phyloP scores from a whole-genome alignment of 2,329 filamentous ascomycete genomes.

The Fusarium chlamydosporum region DNA sequence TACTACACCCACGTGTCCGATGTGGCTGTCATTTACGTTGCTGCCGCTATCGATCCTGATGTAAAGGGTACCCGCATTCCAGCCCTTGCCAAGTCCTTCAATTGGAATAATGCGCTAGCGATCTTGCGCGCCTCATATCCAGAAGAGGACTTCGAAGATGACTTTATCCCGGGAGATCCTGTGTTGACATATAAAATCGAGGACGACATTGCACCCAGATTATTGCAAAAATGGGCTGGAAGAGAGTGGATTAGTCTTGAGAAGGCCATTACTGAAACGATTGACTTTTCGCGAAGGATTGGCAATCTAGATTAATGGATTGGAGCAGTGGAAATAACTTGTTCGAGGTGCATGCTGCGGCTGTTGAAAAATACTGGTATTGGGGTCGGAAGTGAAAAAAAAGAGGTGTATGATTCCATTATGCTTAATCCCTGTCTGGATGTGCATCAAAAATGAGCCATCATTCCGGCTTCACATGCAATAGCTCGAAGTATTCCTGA shows the following conservation, averaged over 20 bases:
- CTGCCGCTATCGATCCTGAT: conserved; percentile 34
- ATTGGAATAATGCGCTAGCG: conserved; percentile 38
- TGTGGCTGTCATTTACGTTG: conserved; percentile 36
- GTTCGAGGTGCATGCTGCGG: too few species aligned
- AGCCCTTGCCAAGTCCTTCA: conserved; percentile 22
- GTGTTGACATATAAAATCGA: conserved; percentile 33
- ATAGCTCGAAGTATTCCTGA: too few species aligned
- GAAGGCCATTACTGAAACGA: conserved; percentile 19
- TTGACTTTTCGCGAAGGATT: conserved; percentile 21
- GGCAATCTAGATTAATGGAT: conserved; percentile 12
- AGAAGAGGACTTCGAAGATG: conserved; percentile 14
- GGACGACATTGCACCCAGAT: conserved; percentile 24
- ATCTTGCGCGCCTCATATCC: conserved; percentile 37
- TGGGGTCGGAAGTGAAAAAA: too few species aligned
- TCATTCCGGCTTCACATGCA: too few species aligned
- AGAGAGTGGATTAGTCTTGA: conserved; percentile 36
- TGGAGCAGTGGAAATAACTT: fast-evolving
- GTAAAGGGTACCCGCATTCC: conserved; percentile 32
- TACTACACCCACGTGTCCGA: conserved; percentile 45
- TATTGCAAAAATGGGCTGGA: conserved; percentile 43
- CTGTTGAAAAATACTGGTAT: background rate
- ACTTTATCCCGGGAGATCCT: conserved; percentile 34
- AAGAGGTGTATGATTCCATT: too few species aligned
- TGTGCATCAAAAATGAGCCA: too few species aligned
- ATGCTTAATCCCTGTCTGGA: too few species aligned